These are phyloP conservation scores for Penicillium sp. DNA, from an alignment of 2,329 filamentous ascomycete species.

Conservation along the genomic window DNA sequence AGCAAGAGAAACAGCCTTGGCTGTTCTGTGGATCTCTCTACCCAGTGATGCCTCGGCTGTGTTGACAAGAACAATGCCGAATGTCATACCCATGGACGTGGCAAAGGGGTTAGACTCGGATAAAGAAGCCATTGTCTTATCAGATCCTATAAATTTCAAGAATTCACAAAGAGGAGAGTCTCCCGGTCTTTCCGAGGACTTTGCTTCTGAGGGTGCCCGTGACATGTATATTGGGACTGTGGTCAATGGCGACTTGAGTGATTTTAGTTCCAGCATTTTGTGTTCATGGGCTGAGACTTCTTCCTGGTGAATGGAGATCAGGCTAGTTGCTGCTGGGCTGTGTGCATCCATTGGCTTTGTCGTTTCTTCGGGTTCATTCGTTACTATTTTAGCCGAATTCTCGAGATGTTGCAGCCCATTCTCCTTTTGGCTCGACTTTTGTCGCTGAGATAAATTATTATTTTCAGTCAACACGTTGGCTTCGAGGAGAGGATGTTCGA, in stretches of 20 bases:
- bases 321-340: neutral
- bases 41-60: conserved; percentile 17
- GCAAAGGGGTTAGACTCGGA: conserved; percentile 24
- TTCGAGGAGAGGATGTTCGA: neutral
- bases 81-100: conserved; percentile 8
- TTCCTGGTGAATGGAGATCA: neutral
- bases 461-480: conserved; percentile 20
- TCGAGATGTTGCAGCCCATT: neutral
- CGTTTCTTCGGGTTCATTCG: neutral
- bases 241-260: conserved; percentile 18
- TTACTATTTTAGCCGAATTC: neutral
- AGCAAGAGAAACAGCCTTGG: conserved; percentile 13
- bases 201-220: neutral
- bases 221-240: conserved; percentile 30
- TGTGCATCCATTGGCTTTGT: neutral
- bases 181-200: neutral
- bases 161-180: conserved; percentile 13
- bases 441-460: conserved; percentile 22
- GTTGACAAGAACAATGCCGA: conserved; percentile 33
- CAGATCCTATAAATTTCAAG: conserved; percentile 14
- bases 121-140: conserved; percentile 6
- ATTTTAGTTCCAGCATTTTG: neutral
- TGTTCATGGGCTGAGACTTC: neutral
- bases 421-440: conserved; percentile 6
- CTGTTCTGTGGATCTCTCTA: conserved; percentile 25